Percentiles rank a stretch among this genome's conserved stretches.
Evolutionary conservation across 345 rosid species (phyloP).

Genomic region (thale cress (Arabidopsis thaliana)): TAIR10.1 NC_003071.7:19356501-19357000

Average conservation of each 20-base stretch:
- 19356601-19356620: constrained; percentile 33
- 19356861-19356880: neutral
- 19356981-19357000: neutral
- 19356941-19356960: neutral
- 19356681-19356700: constrained; percentile 26
- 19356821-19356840: neutral
- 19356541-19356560: constrained; percentile 32
- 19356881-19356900: neutral
- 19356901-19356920: neutral
- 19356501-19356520: constrained; percentile 39
- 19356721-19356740: constrained; percentile 19
- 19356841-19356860: neutral
- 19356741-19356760: constrained; percentile 17
- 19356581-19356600: constrained; percentile 27
- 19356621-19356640: neutral
- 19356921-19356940: neutral
- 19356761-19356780: constrained; percentile 4
- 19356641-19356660: constrained; percentile 16
- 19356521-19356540: constrained; percentile 35
- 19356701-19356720: constrained; percentile 3
- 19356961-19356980: neutral
- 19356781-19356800: neutral
- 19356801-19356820: neutral
- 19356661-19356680: constrained; percentile 25
- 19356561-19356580: constrained; percentile 24